Conservation (phyloP, 139 green algal species). For the Tetradesmus obliquus region DNA sequence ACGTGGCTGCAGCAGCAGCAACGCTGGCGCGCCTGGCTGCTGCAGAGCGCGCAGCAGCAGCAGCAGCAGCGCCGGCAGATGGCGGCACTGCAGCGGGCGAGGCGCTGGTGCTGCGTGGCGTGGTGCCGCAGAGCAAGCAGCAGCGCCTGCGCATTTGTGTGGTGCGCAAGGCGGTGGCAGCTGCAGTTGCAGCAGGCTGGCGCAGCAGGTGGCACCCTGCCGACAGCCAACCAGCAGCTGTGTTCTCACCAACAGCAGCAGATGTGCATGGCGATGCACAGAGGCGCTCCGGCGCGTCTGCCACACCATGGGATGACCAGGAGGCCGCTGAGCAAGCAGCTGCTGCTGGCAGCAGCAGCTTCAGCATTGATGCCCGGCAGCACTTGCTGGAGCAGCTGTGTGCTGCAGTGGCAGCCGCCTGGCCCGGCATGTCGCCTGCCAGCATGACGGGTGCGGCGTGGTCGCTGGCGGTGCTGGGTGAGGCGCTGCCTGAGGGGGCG, state of each 20-base stretch:
- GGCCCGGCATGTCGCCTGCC: slow-evolving; percentile 21
- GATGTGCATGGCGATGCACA: neutral
- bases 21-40: slow-evolving; percentile 8
- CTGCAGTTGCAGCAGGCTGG: neutral
- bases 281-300: no score
- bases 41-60: neutral
- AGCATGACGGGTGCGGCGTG: slow-evolving; percentile 1
- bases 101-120: neutral
- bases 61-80: neutral
- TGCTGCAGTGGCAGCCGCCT: neutral
- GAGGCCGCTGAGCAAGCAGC: neutral
- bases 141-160: neutral
- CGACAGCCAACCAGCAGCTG: neutral
- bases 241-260: neutral
- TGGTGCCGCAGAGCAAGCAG: slow-evolving; percentile 9
- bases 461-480: slow-evolving; percentile 3
- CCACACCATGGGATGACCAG: neutral
- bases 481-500: neutral
- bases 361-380: neutral
- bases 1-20: slow-evolving; percentile 28
- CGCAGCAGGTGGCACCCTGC: slow-evolving; percentile 15
- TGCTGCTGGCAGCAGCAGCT: slow-evolving; percentile 16
- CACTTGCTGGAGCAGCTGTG: slow-evolving; percentile 22
- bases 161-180: neutral
- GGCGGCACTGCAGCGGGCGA: neutral